phyloP scores from a whole-genome alignment of 805 yeast genomes.

The Nakazawaea populi region DNA sequence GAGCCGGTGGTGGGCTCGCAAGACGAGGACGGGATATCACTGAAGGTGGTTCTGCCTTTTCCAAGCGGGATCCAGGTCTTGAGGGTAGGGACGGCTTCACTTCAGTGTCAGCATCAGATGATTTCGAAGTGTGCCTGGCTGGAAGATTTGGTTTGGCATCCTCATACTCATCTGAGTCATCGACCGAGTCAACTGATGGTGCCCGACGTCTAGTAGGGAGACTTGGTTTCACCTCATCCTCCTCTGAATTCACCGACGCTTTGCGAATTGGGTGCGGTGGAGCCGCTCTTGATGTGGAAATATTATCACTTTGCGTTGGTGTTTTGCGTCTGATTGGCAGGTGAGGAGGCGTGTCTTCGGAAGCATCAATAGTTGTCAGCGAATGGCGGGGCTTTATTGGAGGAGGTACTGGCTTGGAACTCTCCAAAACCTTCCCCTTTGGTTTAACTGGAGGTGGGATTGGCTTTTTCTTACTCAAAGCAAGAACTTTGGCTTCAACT shows the following conservation, averaged over 20 bases:
- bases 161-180: background rate
- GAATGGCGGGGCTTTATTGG: background rate
- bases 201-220: background rate
- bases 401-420: conserved; percentile 3
- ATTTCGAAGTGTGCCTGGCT: background rate
- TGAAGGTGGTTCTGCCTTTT: conserved; percentile 1
- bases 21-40: conserved; percentile 15
- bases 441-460: conserved; percentile 9
- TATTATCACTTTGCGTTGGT: background rate
- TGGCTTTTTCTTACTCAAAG: background rate
- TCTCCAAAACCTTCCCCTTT: conserved; percentile 1
- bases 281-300: too few species aligned
- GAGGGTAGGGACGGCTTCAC: conserved; percentile 18
- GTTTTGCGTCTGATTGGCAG: background rate
- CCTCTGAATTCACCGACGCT: background rate
- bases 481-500: background rate
- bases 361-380: background rate
- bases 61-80: conserved; percentile 18
- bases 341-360: background rate
- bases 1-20: conserved; percentile 18
- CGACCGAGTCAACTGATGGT: background rate
- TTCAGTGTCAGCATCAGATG: background rate
- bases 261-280: background rate
- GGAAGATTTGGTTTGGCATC: background rate
- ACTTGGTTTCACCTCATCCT: background rate